These are phyloP conservation scores for Lycium barbarum DNA, from an alignment of 257 asterid genomes.

Conservation along the genomic window DNA sequence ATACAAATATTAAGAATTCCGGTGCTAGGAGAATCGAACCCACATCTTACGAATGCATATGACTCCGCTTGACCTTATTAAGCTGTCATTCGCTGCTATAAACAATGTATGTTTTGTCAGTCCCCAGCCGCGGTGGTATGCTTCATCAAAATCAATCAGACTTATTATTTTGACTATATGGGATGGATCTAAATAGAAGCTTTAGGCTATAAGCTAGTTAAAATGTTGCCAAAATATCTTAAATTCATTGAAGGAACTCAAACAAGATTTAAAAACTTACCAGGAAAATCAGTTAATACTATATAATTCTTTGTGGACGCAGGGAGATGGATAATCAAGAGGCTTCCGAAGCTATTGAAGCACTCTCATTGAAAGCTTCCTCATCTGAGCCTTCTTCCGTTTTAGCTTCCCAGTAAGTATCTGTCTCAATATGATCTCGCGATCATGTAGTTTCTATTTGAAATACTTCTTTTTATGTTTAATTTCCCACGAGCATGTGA, in stretches of 20 bases:
- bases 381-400: slow-evolving; percentile 17
- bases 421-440: slow-evolving; percentile 10
- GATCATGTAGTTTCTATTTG: slow-evolving; percentile 20
- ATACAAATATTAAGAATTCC: too few species aligned
- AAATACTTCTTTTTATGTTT: not conserved
- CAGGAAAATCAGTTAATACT: not conserved
- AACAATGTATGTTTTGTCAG: too few species aligned
- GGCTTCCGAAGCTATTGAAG: slow-evolving; percentile 16
- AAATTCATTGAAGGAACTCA: not conserved
- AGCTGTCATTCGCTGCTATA: too few species aligned
- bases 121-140: too few species aligned
- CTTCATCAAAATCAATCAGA: too few species aligned
- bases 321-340: slow-evolving; percentile 24
- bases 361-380: slow-evolving; percentile 20
- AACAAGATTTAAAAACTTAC: not conserved
- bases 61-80: too few species aligned
- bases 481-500: not conserved
- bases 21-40: too few species aligned
- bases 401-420: slow-evolving; percentile 21
- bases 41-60: too few species aligned
- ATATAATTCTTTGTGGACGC: not conserved
- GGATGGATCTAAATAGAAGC: too few species aligned
- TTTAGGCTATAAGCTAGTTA: too few species aligned
- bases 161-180: too few species aligned
- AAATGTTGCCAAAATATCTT: too few species aligned